Evolutionary conservation across 371 early-diverging fungal genomes (phyloP), one percentile per base, ranked within the genome.

Genomic region (Mycotypha africana): DNA sequence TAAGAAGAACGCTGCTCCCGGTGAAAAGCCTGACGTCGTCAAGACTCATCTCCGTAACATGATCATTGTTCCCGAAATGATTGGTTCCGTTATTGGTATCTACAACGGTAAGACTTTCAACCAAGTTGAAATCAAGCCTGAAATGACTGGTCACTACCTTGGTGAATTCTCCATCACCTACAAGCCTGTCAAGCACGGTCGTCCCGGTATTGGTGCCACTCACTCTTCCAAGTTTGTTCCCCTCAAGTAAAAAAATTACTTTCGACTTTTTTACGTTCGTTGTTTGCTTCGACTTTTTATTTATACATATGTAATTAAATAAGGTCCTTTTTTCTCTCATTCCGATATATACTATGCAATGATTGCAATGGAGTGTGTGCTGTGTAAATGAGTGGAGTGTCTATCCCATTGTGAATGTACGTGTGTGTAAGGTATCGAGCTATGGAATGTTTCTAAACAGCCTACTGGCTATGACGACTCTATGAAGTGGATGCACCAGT

Each of bases 101-200:
- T 96, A 99, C 93, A 96, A 97, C 86, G 99, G 99, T 70, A 99
- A 98, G 91, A 88, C 86, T 63, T 99, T 97, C 86, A 95, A 93
- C 88, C 97, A 97, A 78, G 87, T 99, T 67, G 99, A 99, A 82
- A 91, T 99, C 81, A 97, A 93, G 85, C 94, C 99, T 60, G 99
- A 99, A 76, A 99, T 99, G 99, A 84, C 98, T 70, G 99, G 99
- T 53, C 93, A 90, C 88, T 95, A 95, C 82, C 85, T 99, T 33
- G 98, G 79, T 57, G 91, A 91, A 75, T 91, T 91, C 86, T 89
- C 90, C 61, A 89, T 96, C 70, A 76, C 98, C 60, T 96, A 95
- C 85, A 97, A 93, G 85, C 93, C 93, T 53, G 93, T 93, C 65
- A 90, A 86, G 80, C 99, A 98, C 87, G 99, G 99, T 82, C 92